Conservation (phyloP, 169 alveolate genomes). For the Plasmodium cynomolgi region DNA sequence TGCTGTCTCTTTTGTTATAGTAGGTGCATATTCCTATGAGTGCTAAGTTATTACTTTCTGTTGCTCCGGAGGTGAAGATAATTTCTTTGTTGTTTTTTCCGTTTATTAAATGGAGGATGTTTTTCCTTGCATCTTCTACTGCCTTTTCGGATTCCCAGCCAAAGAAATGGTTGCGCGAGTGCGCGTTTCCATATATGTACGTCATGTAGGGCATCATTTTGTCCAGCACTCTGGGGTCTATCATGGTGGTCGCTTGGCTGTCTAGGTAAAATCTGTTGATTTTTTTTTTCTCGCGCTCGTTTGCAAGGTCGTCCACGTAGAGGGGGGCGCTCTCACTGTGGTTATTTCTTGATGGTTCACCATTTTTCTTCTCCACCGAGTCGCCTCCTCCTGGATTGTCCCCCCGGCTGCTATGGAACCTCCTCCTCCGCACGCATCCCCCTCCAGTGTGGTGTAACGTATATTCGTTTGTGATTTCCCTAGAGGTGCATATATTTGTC, state of each 20-base stretch:
- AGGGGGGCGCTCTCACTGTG: not conserved
- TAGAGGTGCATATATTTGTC: not conserved
- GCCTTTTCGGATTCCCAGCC: slow-evolving; percentile 98
- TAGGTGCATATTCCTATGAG: slow-evolving; percentile 93
- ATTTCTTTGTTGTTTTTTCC: slow-evolving; percentile 93
- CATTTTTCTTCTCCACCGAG: not conserved
- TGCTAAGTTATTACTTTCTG: slow-evolving; percentile 98
- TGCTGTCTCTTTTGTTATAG: slow-evolving; percentile 79
- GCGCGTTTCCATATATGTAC: slow-evolving; percentile 97
- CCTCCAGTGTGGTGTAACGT: not conserved
- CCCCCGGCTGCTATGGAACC: not conserved
- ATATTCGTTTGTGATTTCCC: not conserved
- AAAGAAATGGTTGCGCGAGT: slow-evolving; percentile 95
- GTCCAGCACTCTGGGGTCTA: slow-evolving; percentile 98
- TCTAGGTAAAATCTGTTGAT: slow-evolving; percentile 91
- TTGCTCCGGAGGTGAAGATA: slow-evolving; percentile 99
- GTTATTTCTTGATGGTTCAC: not conserved
- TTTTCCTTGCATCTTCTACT: slow-evolving; percentile 93
- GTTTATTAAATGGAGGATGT: slow-evolving; percentile 89
- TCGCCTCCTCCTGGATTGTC: not conserved
- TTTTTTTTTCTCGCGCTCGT: slow-evolving; percentile 45
- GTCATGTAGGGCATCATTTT: slow-evolving; percentile 97
- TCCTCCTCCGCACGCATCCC: not conserved
- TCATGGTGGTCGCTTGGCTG: slow-evolving; percentile 97
- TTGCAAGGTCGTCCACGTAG: slow-evolving; percentile 1